Conservation (phyloP, 2,329 filamentous ascomycete species). For the Colletotrichum sp. region DNA sequence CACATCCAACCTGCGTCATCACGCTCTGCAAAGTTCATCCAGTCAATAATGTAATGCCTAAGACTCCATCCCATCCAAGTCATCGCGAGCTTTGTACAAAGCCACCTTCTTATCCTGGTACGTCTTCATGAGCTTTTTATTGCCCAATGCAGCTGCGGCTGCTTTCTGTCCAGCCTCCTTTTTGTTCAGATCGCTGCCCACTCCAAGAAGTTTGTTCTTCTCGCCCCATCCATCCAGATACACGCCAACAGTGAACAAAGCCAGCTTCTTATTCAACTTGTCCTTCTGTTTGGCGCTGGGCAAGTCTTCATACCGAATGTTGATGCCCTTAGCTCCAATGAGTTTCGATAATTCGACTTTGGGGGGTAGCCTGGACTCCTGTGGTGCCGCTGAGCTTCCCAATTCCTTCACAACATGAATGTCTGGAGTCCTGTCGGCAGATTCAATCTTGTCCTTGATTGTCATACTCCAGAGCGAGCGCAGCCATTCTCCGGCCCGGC, state of each 20-base stretch:
- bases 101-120: conserved; percentile 54
- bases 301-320: conserved; percentile 66
- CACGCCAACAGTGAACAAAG: conserved; percentile 66
- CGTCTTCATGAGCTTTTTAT: conserved; percentile 66
- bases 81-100: conserved; percentile 30
- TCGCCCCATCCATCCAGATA: conserved; percentile 75
- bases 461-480: conserved; percentile 74
- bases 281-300: conserved; percentile 46
- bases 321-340: conserved; percentile 62
- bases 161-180: conserved; percentile 73
- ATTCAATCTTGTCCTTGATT: conserved; percentile 58
- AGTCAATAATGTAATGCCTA: neutral
- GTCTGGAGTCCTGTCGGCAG: conserved; percentile 7
- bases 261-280: conserved; percentile 58
- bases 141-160: conserved; percentile 66
- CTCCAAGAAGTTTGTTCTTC: conserved; percentile 63
- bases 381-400: conserved; percentile 5
- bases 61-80: neutral
- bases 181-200: conserved; percentile 69
- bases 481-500: conserved; percentile 72
- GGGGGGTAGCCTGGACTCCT: neutral
- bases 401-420: conserved; percentile 21
- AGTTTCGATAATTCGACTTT: conserved; percentile 59
- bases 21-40: neutral
- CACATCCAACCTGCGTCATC: neutral